Evolutionary conservation across 306 rosid genomes (phyloP).

Genomic region (Glycine tomentella): DNA sequence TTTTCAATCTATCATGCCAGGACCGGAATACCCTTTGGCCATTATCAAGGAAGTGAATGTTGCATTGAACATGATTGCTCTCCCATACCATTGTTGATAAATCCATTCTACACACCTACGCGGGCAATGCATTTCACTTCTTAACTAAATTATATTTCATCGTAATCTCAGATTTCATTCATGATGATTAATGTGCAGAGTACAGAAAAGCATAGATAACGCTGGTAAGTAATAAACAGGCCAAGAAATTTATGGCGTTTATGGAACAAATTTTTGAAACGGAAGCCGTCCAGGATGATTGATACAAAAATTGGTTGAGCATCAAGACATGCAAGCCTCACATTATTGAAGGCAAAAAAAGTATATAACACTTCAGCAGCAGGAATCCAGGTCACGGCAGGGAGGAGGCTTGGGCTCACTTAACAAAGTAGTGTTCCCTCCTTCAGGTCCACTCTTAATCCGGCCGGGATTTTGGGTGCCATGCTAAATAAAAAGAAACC

Average conservation of each 20-base stretch:
- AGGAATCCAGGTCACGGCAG: slow-evolving; percentile 92
- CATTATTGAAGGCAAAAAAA: slow-evolving; percentile 69
- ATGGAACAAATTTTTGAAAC: slow-evolving; percentile 20
- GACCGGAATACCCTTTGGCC: neutral
- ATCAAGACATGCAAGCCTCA: slow-evolving; percentile 60
- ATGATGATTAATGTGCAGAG: slow-evolving; percentile 43
- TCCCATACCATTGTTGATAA: neutral
- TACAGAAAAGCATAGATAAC: slow-evolving; percentile 40
- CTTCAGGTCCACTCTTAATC: slow-evolving; percentile 89
- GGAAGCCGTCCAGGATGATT: slow-evolving; percentile 27
- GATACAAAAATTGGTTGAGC: slow-evolving; percentile 55
- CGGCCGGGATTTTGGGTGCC: slow-evolving; percentile 92
- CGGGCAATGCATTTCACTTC: neutral
- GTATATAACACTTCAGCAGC: slow-evolving; percentile 61
- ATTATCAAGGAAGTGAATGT: neutral
- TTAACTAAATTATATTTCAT: neutral
- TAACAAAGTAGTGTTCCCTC: slow-evolving; percentile 88
- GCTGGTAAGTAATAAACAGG: slow-evolving; percentile 37
- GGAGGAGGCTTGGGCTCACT: slow-evolving; percentile 87
- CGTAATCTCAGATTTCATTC: slow-evolving; percentile 48
- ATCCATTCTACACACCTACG: neutral
- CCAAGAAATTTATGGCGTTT: slow-evolving; percentile 44
- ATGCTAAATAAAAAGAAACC: slow-evolving; percentile 53
- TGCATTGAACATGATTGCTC: slow-evolving; percentile 23
- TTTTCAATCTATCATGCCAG: neutral